phyloP scores from a whole-genome alignment of 164 flowering plant species.

The Saururus chinensis region DNA sequence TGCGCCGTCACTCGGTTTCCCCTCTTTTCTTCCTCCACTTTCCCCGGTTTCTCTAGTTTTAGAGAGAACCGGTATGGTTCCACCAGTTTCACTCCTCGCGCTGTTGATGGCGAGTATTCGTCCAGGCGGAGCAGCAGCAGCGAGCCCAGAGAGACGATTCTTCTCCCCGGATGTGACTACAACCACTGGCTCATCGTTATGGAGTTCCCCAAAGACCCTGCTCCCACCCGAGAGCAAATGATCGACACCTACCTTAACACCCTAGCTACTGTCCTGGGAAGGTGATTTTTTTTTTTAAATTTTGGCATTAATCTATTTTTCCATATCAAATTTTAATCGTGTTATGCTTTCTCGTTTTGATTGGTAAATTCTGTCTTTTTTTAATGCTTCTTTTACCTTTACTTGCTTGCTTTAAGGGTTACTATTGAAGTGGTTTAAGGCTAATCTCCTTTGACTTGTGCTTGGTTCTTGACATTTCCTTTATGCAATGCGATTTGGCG shows the following conservation, averaged over 20 bases:
- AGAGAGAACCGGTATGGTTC: not conserved
- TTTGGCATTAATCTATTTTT: no score
- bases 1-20: conserved; percentile 8
- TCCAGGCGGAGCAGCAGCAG: conserved; percentile 52
- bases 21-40: conserved; percentile 6
- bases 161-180: conserved; percentile 93
- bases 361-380: no score
- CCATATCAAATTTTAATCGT: no score
- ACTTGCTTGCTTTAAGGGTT: no score
- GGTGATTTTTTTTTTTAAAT: conserved; percentile 26
- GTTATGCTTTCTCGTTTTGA: no score
- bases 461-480: no score
- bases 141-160: conserved; percentile 82
- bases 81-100: conserved; percentile 9
- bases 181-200: conserved; percentile 97
- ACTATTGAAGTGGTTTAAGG: no score
- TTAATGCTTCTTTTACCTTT: no score
- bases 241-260: conserved; percentile 88
- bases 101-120: conserved; percentile 42
- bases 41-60: conserved; percentile 8
- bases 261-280: conserved; percentile 89
- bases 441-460: no score
- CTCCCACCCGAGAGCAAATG: conserved; percentile 96
- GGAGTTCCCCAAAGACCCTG: conserved; percentile 98
- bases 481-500: no score